Base-by-base conservation (phyloP, 2,329 filamentous ascomycete species). In the Aspergillus sp. region DNA sequence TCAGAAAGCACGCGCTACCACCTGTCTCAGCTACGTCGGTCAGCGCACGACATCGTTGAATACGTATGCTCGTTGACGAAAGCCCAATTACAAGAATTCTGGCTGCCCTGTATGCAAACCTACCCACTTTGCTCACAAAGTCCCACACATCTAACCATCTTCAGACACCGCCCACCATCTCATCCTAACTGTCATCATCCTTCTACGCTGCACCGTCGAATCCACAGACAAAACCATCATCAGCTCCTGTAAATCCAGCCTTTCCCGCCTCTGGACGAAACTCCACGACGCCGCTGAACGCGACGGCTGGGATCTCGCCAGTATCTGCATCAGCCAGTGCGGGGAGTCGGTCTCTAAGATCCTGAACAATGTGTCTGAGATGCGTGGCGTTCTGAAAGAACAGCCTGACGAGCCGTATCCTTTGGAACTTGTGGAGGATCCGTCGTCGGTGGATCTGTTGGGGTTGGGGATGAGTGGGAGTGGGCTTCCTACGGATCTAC, bases 131-230 rank as follows among this genome's bases (percentile, higher is more conserved):
- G 1, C 1, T 36, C 5, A 5, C 32, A 12, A 4, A 16, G 6
- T 1, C 11, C 32, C 32, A 16, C 24, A 20, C 4, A 45, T 24
- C 36, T 49, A 50, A 49, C 20, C 29, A 36, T 53, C 29, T 7
- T 29, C 39, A 71, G 68, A 72, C 47, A 68, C 64, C n/a, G 66
- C 71, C 47, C 70, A 72, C 57, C 69, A 72, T 49, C 60, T 73
- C 3, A 65, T 66, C 36, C 68, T 70, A 16, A 64, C 71, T 7
- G 54, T 60, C 7, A 65, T 62, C 24, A 57, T 64, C 29, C 59
- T 63, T 7, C 62, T 66, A 18, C 65, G 63, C 24, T 63, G 64
- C 50, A 62, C 58, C 12, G 49, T 65, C 46, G 65, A 67, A 55
- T 56, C 64, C 2, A 61, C 56, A 24, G 57, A 62, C 32, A 54